Evolutionary conservation across 2,329 filamentous ascomycete genomes (phyloP), one percentile per base, ranked within the genome.

Genomic region (Drechslerella dactyloides): DNA sequence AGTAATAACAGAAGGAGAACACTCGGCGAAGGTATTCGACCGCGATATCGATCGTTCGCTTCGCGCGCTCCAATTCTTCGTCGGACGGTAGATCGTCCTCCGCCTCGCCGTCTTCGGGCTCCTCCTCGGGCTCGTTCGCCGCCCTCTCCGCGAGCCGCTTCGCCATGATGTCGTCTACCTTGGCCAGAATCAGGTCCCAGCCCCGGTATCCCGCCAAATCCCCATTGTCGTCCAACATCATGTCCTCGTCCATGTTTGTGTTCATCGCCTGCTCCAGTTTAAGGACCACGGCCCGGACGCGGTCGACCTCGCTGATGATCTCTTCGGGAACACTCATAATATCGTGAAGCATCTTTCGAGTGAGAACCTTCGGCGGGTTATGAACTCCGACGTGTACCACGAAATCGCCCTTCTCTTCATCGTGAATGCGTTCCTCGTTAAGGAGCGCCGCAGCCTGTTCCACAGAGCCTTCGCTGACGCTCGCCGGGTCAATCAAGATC

Each of bases 1-100:
- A 99, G 83, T 97, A 99, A 83, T 99, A 97, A 82, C 94, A 99
- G 82, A 99, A 97, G 81, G 94, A 97, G 84, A 96, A 96, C 58
- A 99, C 94, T 15, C 94, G 89, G 58, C 94, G 91, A 69, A 99
- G 85, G 79, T 99, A 99, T 81, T 99, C 94, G 59, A 97, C 94
- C 79, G 96, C 85, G 37, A 99, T 84, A 80, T 99, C 94, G 55
- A 99, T 86, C 78, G 94, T 93, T 83, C 99, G 97, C 84, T 96
- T 94, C 1, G 69, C 91, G 77, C 96, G 91, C 76, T 99, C 93
- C 35, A 88, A 84, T 73, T 97, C 93, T 58, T 94, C 91, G 70
- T 91, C 85, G 53, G 83, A 81, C 27, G 84, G 85, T 17, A 85
- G 86, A 74, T 83, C 83, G 59, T 84, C 86, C 44, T 89, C 88